Evolutionary conservation across 768 basidiomycete genomes (phyloP).

Genomic region (Tephrocybe sp.): DNA sequence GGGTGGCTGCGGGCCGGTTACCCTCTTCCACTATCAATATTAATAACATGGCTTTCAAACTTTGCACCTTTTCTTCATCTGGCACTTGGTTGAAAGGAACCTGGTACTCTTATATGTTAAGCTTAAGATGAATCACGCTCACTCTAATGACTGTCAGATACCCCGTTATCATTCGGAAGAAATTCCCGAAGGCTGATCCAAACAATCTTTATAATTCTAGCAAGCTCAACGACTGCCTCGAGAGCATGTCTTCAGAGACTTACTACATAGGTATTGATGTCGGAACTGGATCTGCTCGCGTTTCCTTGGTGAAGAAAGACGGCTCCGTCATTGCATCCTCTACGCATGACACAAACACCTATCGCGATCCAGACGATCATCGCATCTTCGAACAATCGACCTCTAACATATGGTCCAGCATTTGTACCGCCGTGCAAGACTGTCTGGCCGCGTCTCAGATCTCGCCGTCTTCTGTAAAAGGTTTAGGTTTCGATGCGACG

Average conservation of each 20-base stretch:
- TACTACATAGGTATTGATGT: slow-evolving; percentile 81
- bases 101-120: not conserved
- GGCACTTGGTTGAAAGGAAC: not conserved
- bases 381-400: slow-evolving; percentile 98
- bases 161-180: not conserved
- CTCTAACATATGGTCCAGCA: slow-evolving; percentile 77
- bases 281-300: slow-evolving; percentile 92
- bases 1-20: slow-evolving; percentile 1
- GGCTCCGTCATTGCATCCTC: slow-evolving; percentile 77
- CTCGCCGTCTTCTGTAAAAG: slow-evolving; percentile 64
- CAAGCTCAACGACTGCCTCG: not conserved
- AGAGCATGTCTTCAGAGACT: slow-evolving; percentile 31
- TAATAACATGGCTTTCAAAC: not conserved
- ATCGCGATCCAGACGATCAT: slow-evolving; percentile 80
- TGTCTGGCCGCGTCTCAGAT: slow-evolving; percentile 61
- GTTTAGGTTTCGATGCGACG: slow-evolving; percentile 93
- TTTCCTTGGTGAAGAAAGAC: slow-evolving; percentile 66
- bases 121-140: not conserved
- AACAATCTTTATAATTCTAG: not conserved
- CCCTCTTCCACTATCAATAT: not conserved
- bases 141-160: too few relatives aligned
- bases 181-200: not conserved
- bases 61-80: not conserved
- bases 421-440: slow-evolving; percentile 57
- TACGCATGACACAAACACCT: slow-evolving; percentile 80